phyloP scores from a whole-genome alignment of 1,284 basidiomycete genomes.

The Schizopora paradoxa region DNA sequence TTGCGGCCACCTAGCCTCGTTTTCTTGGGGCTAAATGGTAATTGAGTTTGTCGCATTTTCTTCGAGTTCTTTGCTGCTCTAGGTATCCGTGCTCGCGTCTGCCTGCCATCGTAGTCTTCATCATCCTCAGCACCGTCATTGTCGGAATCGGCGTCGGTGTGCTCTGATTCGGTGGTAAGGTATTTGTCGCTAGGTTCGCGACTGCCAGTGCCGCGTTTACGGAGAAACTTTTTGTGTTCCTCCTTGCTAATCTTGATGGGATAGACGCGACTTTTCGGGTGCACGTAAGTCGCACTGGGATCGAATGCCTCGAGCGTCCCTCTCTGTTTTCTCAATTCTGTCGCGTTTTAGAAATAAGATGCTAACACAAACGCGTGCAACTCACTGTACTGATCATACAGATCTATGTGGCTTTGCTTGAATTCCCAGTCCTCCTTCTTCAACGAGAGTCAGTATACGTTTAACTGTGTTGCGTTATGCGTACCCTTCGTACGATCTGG shows the following conservation, averaged over 20 bases:
- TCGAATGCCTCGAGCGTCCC: slow-evolving; percentile 49
- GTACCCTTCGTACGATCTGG: slow-evolving; percentile 58
- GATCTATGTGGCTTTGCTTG: slow-evolving; percentile 32
- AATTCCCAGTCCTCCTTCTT: slow-evolving; percentile 35
- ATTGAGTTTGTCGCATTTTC: slow-evolving; percentile 28
- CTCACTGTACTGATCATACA: slow-evolving; percentile 58
- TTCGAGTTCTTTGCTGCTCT: slow-evolving; percentile 9
- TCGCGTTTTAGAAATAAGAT: slow-evolving; percentile 12
- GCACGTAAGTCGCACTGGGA: slow-evolving; percentile 53
- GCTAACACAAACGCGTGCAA: slow-evolving; percentile 11
- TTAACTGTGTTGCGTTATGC: slow-evolving; percentile 17
- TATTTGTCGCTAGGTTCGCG: too few species aligned
- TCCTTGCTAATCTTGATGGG: slow-evolving; percentile 28
- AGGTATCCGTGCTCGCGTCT: slow-evolving; percentile 13
- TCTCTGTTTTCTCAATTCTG: slow-evolving; percentile 29
- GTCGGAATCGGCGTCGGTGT: too few species aligned
- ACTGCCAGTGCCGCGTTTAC: too few species aligned
- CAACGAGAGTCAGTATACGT: neutral
- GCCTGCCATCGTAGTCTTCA: slow-evolving; percentile 20
- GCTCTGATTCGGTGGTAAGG: too few species aligned
- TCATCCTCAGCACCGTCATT: slow-evolving; percentile 29
- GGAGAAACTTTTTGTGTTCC: too few species aligned
- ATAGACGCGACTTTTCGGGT: slow-evolving; percentile 52
- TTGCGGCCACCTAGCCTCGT: slow-evolving; percentile 17
- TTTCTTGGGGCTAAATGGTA: slow-evolving; percentile 64